Base-by-base conservation (phyloP, 2,329 filamentous ascomycete species). In the Macroventuria anomochaeta region DNA sequence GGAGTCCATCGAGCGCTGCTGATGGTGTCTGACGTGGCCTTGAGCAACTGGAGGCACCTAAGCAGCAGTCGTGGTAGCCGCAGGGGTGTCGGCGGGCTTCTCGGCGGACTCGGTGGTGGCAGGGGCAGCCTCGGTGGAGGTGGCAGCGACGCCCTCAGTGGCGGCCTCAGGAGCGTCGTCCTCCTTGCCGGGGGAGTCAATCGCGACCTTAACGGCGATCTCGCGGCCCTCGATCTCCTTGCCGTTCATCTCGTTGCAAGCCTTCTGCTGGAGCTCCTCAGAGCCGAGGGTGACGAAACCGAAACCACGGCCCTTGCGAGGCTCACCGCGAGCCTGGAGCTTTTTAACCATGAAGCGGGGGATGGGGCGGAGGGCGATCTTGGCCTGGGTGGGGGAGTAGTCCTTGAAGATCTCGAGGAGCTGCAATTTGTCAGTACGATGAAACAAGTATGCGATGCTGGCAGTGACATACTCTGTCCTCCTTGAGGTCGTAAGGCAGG, bases 271-370 rank as follows among this genome's bases (percentile, higher is more conserved):
- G 72, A 93, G 80, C 80, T 96, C 93, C 84, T 99, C 93, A 15
- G 91, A 96, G 61, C 89, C 89, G 59, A 99, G 88, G 57, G 92
- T 97, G 61, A 99, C 95, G 77, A 99, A 99, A 65, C 95, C 95
- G 77, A 99, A 99, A 65, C 95, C 95, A 83, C 95, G 95, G 58
- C 95, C 95, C 88, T 99, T 99, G 83, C 95, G 95, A 71, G 93
- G 88, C 83, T 99, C 95, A 75, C 93, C 93, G 76, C 95, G 93
- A 72, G 93, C 93, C 82, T 96, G 93, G 60, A 99, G 91, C 86
- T 99, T 99, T 89, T 97, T 97, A 81, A 99, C 95, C 95, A 99
- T 99, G 84, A 97, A 99, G 72, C 93, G 93, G 68, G 95, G 95
- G 67, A 99, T 99, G 46, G 95, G 95, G 71, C 95, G 93, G 68